These are phyloP conservation scores for Rhizopus microsporus DNA, from an alignment of 371 early-diverging fungal genomes.

Conservation along the genomic window DNA sequence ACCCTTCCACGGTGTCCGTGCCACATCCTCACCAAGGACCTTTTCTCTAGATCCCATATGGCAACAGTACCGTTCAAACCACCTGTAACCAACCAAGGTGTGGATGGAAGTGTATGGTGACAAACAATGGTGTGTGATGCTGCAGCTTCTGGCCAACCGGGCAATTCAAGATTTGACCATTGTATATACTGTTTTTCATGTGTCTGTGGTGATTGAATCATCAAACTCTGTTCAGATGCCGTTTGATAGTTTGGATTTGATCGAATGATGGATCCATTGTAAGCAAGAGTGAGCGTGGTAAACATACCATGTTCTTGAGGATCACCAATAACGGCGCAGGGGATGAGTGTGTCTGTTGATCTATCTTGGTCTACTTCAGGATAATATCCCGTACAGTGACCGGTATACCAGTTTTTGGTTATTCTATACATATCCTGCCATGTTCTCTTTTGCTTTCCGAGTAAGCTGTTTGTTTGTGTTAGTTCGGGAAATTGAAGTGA, in stretches of 20 bases:
- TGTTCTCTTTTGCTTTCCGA: conserved; percentile 6
- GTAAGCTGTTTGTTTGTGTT: neutral
- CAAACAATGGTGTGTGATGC: conserved; percentile 45
- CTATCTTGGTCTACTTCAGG: conserved; percentile 21
- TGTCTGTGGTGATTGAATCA: conserved; percentile 37
- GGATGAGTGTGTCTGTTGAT: neutral
- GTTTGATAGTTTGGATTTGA: conserved; percentile 58
- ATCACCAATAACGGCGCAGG: conserved; percentile 45
- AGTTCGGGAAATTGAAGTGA: conserved; percentile 37
- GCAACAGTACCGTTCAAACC: conserved; percentile 57
- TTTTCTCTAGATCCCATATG: conserved; percentile 48
- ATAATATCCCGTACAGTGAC: conserved; percentile 45
- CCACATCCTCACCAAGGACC: conserved; percentile 43
- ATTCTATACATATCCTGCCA: conserved; percentile 60
- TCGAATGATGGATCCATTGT: conserved; percentile 37
- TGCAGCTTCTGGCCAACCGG: conserved; percentile 6
- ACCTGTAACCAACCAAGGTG: conserved; percentile 54
- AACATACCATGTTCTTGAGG: conserved; percentile 55
- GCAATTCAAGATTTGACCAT: conserved; percentile 1
- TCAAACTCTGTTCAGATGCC: conserved; percentile 20
- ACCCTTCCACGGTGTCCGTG: conserved; percentile 57
- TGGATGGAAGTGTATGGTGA: conserved; percentile 46
- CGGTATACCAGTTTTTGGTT: conserved; percentile 57
- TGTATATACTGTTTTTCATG: conserved; percentile 6
- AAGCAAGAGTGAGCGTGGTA: conserved; percentile 42